Conservation (phyloP, 139 green algal genomes). For the Edaphochlamys debaryana region DNA sequence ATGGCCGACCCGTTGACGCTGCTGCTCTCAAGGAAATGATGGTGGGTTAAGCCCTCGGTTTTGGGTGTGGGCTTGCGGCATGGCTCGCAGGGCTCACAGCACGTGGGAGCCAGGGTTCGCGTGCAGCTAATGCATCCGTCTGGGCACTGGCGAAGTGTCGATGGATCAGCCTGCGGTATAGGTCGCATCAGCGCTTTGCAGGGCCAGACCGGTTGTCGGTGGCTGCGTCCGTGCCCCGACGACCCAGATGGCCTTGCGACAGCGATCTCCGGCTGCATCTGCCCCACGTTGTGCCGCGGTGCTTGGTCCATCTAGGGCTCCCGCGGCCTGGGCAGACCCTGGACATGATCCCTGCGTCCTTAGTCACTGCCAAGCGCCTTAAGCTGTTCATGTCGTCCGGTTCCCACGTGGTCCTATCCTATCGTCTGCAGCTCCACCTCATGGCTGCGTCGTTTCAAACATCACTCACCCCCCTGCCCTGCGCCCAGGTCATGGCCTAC, state of each 20-base stretch:
- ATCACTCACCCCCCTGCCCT: background rate
- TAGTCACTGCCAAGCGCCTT: no score
- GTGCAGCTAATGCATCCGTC: background rate
- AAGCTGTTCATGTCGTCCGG: no score
- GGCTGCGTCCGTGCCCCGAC: background rate
- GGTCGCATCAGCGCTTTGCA: background rate
- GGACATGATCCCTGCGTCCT: no score
- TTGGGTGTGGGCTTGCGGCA: background rate
- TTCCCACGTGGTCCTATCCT: no score
- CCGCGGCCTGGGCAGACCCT: no score
- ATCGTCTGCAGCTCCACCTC: no score
- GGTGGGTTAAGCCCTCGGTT: constrained; percentile 53
- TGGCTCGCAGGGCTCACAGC: background rate
- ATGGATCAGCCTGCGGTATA: no score
- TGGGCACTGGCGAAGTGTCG: background rate
- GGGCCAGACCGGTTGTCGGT: constrained; percentile 49
- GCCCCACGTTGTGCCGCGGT: background rate
- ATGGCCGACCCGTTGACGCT: constrained; percentile 76
- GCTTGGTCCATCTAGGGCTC: no score
- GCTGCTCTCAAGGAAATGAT: constrained; percentile 68
- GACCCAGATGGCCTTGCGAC: constrained; percentile 28
- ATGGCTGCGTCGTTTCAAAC: no score
- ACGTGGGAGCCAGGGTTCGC: no score
- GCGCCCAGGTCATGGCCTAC: constrained; percentile 60
- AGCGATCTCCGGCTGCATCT: background rate